Conservation (phyloP, 2,329 filamentous ascomycete genomes). For the Fusarium continuum region DNA sequence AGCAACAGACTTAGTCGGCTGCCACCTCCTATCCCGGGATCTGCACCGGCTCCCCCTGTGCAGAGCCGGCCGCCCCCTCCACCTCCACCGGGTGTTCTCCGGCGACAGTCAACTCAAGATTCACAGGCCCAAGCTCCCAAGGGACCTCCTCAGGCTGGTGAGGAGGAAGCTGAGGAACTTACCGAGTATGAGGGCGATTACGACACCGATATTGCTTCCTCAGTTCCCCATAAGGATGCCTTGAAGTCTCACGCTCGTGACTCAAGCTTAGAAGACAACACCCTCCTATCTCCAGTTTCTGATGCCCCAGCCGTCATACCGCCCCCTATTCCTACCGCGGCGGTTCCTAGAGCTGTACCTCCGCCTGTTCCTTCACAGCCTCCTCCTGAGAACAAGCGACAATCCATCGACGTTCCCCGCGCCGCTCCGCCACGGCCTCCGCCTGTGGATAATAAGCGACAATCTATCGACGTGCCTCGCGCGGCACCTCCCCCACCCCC, state of each 20-base stretch:
- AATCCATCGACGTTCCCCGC: conserved; percentile 76
- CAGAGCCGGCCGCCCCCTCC: conserved; percentile 73
- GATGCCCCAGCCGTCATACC: conserved; percentile 58
- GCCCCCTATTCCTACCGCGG: conserved; percentile 64
- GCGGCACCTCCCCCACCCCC: conserved; percentile 74
- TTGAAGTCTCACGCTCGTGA: conserved; percentile 83
- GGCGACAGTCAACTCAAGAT: conserved; percentile 69
- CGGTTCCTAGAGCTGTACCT: conserved; percentile 67
- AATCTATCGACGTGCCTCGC: conserved; percentile 76
- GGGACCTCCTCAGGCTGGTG: conserved; percentile 57
- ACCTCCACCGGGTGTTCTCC: conserved; percentile 66
- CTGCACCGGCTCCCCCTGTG: conserved; percentile 57
- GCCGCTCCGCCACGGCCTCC: conserved; percentile 74
- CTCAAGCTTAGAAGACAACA: conserved; percentile 77
- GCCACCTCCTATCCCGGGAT: conserved; percentile 69
- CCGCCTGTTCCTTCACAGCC: conserved; percentile 73
- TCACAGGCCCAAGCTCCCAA: conserved; percentile 56
- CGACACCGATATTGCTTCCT: conserved; percentile 95
- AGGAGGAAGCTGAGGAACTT: conserved; percentile 78
- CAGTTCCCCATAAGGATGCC: conserved; percentile 92
- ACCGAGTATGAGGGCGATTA: conserved; percentile 98
- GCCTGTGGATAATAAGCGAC: conserved; percentile 64
- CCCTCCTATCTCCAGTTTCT: conserved; percentile 63
- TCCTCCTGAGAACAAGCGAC: conserved; percentile 61
- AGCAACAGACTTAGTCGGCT: conserved; percentile 66